Evolutionary conservation across 441 rosid species (phyloP).

Genomic region (Euphorbia neoarborescens): DNA sequence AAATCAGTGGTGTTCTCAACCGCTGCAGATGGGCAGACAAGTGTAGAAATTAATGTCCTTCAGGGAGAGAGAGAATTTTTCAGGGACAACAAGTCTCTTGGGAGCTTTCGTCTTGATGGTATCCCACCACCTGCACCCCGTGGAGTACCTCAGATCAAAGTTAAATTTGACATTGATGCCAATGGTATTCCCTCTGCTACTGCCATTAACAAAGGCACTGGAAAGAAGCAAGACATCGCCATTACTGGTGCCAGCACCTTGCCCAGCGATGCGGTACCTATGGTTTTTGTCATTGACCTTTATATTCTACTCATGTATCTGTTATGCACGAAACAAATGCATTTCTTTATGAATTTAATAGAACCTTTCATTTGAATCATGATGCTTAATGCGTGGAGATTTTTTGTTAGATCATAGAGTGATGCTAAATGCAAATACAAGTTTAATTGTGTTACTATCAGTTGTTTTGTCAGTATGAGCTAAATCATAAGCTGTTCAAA

Average conservation of each 20-base stretch:
- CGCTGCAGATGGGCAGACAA: constrained; percentile 93
- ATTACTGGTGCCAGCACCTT: constrained; percentile 96
- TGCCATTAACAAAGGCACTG: constrained; percentile 81
- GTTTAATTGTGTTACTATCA: no score
- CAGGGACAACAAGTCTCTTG: constrained; percentile 86
- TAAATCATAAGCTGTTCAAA: no score
- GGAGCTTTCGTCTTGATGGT: constrained; percentile 88
- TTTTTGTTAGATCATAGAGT: no score
- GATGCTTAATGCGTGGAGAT: background rate
- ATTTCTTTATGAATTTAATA: background rate
- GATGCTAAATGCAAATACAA: no score
- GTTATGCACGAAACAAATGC: background rate
- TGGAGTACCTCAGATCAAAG: constrained; percentile 92
- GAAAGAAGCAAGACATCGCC: constrained; percentile 94
- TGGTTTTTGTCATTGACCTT: no score
- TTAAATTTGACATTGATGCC: constrained; percentile 93
- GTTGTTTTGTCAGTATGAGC: no score
- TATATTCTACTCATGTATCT: background rate
- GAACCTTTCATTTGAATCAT: background rate
- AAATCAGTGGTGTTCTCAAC: constrained; percentile 94
- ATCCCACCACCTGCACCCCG: constrained; percentile 94
- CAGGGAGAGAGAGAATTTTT: constrained; percentile 97
- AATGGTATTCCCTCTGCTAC: constrained; percentile 82
- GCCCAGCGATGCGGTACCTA: constrained; percentile 70
- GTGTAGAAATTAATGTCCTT: constrained; percentile 87